Evolutionary conservation across 257 asterid species (phyloP).

Genomic region (Nemophila menziesii): DNA sequence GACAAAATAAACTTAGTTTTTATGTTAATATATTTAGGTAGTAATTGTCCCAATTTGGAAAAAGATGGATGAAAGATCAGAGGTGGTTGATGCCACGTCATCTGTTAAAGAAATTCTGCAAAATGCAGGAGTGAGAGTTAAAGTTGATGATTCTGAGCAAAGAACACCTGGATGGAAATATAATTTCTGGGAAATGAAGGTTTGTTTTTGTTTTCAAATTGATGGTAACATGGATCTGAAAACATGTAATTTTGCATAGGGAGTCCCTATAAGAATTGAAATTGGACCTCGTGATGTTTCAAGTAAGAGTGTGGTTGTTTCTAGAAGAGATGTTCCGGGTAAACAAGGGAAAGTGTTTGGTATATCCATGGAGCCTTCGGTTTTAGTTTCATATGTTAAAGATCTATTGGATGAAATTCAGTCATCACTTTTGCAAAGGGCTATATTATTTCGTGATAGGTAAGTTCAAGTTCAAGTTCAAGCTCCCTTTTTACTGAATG

Average conservation of each 20-base stretch:
- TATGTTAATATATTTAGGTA: conserved; percentile 40
- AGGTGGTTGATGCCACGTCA: conserved; percentile 57
- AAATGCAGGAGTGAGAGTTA: conserved; percentile 71
- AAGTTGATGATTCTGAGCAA: conserved; percentile 88
- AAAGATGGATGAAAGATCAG: conserved; percentile 59
- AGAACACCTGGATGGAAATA: conserved; percentile 98
- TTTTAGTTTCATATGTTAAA: conserved; percentile 54
- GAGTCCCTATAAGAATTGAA: conserved; percentile 91
- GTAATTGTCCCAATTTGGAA: conserved; percentile 90
- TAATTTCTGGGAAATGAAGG: conserved; percentile 99
- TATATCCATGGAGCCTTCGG: conserved; percentile 75
- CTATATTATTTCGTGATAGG: conserved; percentile 75
- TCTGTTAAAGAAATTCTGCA: conserved; percentile 59
- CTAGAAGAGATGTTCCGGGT: conserved; percentile 91
- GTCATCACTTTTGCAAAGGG: conserved; percentile 61
- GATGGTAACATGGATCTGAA: neutral
- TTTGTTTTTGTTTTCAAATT: conserved; percentile 13
- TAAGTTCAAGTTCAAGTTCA: conserved; percentile 19
- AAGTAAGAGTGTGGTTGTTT: conserved; percentile 65
- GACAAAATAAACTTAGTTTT: neutral
- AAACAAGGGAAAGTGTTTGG: conserved; percentile 94
- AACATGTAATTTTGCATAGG: conserved; percentile 32
- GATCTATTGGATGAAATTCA: conserved; percentile 68
- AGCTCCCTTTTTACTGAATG: neutral
- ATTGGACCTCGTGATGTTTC: conserved; percentile 94